phyloP scores from a whole-genome alignment of 2,329 filamentous ascomycete species.

The Verticillium zaregamsianum region DNA sequence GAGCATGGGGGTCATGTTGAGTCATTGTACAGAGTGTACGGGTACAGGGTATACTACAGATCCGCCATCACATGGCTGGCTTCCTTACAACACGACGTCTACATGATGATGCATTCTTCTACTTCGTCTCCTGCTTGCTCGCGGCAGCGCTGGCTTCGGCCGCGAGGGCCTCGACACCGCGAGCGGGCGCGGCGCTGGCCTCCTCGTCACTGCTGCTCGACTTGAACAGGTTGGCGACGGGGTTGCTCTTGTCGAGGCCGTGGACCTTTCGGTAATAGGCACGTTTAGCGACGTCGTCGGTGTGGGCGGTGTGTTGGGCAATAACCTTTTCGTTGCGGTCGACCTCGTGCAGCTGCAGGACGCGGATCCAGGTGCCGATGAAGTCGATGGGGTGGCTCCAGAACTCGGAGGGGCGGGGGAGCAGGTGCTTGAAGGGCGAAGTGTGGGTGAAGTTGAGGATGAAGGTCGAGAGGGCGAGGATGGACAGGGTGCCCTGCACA shows the following conservation, averaged over 20 bases:
- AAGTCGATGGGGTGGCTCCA: slow-evolving; percentile 67
- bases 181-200: slow-evolving; percentile 23
- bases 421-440: slow-evolving; percentile 74
- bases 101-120: slow-evolving; percentile 37
- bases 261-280: slow-evolving; percentile 81
- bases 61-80: not conserved
- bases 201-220: slow-evolving; percentile 18
- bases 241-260: slow-evolving; percentile 64
- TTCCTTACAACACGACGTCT: not conserved
- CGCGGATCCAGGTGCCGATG: slow-evolving; percentile 60
- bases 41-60: slow-evolving; percentile 8
- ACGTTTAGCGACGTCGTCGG: slow-evolving; percentile 86
- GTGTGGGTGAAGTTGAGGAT: slow-evolving; percentile 72
- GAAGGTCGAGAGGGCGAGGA: slow-evolving; percentile 69
- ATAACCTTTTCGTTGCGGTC: slow-evolving; percentile 64
- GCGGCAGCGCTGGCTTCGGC: slow-evolving; percentile 10
- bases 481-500: slow-evolving; percentile 58
- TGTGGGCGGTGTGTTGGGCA: slow-evolving; percentile 66
- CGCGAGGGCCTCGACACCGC: slow-evolving; percentile 4
- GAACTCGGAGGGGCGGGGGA: slow-evolving; percentile 68
- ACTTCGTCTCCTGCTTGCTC: slow-evolving; percentile 33
- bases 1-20: not conserved
- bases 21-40: slow-evolving; percentile 7
- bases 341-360: slow-evolving; percentile 72
- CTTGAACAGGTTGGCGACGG: slow-evolving; percentile 43